Evolutionary conservation across 441 rosid genomes (phyloP).

Genomic region (Arabidopsis lyrata): DNA sequence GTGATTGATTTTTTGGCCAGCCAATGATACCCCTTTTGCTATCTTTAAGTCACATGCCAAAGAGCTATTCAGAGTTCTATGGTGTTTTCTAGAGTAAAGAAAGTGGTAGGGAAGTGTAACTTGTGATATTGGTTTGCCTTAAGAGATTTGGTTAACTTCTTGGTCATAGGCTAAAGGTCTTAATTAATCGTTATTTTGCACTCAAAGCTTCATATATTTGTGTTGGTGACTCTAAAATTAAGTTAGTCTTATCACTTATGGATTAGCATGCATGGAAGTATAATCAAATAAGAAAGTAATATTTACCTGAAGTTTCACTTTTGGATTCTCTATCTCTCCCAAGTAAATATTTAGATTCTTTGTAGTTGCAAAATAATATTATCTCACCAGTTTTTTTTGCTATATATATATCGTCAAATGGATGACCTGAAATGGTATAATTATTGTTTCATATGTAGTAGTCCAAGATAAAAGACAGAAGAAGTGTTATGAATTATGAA

Average conservation of each 20-base stretch:
- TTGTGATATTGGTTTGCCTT: slow-evolving; percentile 1
- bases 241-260: not conserved
- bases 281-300: not conserved
- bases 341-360: too few relatives aligned
- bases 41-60: slow-evolving; percentile 27
- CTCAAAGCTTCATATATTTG: not conserved
- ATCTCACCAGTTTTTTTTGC: not conserved
- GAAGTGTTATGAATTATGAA: slow-evolving; percentile 11
- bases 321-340: not conserved
- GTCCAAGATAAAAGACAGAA: slow-evolving; percentile 20
- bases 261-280: not conserved
- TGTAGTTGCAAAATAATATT: not conserved
- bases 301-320: not conserved
- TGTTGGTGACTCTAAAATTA: not conserved
- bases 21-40: slow-evolving; percentile 14
- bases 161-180: not conserved
- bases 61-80: slow-evolving; percentile 12
- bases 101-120: slow-evolving; percentile 18
- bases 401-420: not conserved
- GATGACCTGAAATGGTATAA: not conserved
- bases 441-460: not conserved
- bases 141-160: slow-evolving; percentile 4
- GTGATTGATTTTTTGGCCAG: slow-evolving; percentile 18
- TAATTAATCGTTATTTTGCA: not conserved
- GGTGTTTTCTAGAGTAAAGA: slow-evolving; percentile 9